These are phyloP conservation scores for Apodospora peruviana DNA, from an alignment of 495 filamentous ascomycete species.

Conservation along the genomic window DNA sequence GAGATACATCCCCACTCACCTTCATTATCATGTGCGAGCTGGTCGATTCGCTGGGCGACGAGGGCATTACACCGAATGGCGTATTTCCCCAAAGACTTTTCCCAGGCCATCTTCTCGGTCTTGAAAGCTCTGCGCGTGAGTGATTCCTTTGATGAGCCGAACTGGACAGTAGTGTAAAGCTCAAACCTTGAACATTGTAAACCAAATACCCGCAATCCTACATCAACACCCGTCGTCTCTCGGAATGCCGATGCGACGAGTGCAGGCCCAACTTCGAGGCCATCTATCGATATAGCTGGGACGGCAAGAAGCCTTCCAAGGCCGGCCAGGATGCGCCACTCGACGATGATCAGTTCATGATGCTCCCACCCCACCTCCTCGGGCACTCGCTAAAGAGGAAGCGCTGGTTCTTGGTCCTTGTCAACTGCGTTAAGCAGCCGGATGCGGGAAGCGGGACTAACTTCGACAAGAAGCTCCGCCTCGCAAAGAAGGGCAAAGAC, in stretches of 20 bases:
- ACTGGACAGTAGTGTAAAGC: too few relatives aligned
- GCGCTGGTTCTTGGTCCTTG: conserved; percentile 21
- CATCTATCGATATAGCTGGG: not conserved
- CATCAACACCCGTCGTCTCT: not conserved
- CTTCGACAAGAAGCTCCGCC: conserved; percentile 5
- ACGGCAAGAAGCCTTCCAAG: not conserved
- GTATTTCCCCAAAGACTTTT: too few relatives aligned
- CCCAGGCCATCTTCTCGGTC: too few relatives aligned
- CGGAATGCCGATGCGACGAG: not conserved
- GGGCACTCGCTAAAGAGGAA: conserved; percentile 20
- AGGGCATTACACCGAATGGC: too few relatives aligned
- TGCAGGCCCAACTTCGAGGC: not conserved
- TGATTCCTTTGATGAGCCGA: too few relatives aligned
- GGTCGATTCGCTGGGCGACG: too few relatives aligned
- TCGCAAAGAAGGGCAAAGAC: conserved; percentile 3
- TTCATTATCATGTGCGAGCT: too few relatives aligned
- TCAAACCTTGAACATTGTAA: too few relatives aligned
- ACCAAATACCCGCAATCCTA: not conserved
- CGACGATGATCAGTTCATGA: conserved; percentile 11
- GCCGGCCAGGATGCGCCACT: not conserved
- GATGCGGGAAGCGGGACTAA: not conserved
- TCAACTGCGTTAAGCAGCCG: conserved; percentile 2
- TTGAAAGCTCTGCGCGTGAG: too few relatives aligned
- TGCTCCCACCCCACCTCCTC: conserved; percentile 24
- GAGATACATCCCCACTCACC: too few relatives aligned